These are phyloP conservation scores for Raddia distichophylla DNA, from an alignment of 176 grass and related monocot genomes.

Conservation along the genomic window DNA sequence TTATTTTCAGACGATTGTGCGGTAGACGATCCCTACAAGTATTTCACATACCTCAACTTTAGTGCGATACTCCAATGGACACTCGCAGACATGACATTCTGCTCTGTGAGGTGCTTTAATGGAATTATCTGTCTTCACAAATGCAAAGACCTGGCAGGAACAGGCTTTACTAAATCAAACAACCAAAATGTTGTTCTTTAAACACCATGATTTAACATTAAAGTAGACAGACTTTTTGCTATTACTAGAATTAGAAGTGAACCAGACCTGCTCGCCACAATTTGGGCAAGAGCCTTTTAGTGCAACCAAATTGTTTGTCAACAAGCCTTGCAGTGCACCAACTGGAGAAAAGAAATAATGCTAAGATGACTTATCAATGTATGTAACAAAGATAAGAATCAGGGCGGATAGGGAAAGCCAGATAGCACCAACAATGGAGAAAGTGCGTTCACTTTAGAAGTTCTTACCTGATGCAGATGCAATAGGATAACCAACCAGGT, in stretches of 20 bases:
- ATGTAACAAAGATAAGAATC: neutral
- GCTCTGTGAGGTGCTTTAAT: slow-evolving; percentile 65
- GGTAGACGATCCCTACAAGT: neutral
- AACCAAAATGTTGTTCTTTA: neutral
- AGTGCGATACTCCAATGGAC: slow-evolving; percentile 76
- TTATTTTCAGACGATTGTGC: too few relatives aligned
- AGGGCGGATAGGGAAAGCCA: neutral
- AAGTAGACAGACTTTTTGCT: neutral
- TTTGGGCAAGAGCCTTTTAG: slow-evolving; percentile 91
- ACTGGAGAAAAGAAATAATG: slow-evolving; percentile 44
- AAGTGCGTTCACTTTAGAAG: slow-evolving; percentile 9
- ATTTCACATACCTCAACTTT: slow-evolving; percentile 74
- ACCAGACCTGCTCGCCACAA: slow-evolving; percentile 87
- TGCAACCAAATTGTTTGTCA: slow-evolving; percentile 84
- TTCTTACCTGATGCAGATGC: slow-evolving; percentile 70
- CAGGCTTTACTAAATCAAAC: slow-evolving; percentile 26
- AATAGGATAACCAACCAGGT: slow-evolving; percentile 74
- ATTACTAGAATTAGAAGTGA: slow-evolving; percentile 25
- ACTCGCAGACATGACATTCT: slow-evolving; percentile 93
- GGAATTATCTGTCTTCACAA: slow-evolving; percentile 77
- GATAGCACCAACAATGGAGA: neutral
- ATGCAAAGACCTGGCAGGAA: slow-evolving; percentile 80
- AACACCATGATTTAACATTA: slow-evolving; percentile 20
- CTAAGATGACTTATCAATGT: neutral
- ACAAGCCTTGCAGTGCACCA: slow-evolving; percentile 68